These are phyloP conservation scores for Aspergillus sp. DNA, from an alignment of 2,329 filamentous ascomycete species.

Conservation along the genomic window DNA sequence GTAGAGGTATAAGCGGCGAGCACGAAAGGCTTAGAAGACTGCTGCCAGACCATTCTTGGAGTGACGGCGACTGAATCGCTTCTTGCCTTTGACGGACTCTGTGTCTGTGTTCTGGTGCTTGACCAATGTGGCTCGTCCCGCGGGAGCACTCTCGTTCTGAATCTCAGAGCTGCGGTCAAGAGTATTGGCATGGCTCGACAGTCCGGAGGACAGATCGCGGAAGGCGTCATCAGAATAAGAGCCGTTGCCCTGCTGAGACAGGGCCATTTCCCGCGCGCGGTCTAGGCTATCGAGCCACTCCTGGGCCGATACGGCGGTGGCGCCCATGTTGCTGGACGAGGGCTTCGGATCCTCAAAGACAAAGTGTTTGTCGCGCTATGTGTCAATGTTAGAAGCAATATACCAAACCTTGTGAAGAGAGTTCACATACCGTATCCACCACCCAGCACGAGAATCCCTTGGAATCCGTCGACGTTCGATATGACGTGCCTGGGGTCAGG, in stretches of 20 bases:
- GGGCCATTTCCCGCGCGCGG: slow-evolving; percentile 78
- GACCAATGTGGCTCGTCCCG: slow-evolving; percentile 48
- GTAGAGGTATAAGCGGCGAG: background rate
- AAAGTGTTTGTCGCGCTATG: slow-evolving; percentile 81
- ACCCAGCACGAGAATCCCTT: slow-evolving; percentile 88
- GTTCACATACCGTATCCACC: slow-evolving; percentile 80
- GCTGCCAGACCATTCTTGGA: slow-evolving; percentile 92
- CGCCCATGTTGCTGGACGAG: slow-evolving; percentile 63
- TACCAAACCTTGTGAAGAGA: slow-evolving; percentile 13
- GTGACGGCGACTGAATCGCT: slow-evolving; percentile 84
- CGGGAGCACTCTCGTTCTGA: slow-evolving; percentile 37
- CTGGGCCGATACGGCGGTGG: slow-evolving; percentile 69
- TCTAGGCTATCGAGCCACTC: slow-evolving; percentile 93
- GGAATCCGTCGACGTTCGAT: slow-evolving; percentile 77
- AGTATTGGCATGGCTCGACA: slow-evolving; percentile 64
- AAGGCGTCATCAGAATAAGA: slow-evolving; percentile 70
- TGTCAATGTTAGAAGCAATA: slow-evolving; percentile 32
- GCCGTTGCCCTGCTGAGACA: slow-evolving; percentile 68
- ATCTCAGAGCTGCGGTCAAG: slow-evolving; percentile 45
- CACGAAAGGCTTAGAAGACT: slow-evolving; percentile 62
- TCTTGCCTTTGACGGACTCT: slow-evolving; percentile 60
- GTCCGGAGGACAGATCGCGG: slow-evolving; percentile 66
- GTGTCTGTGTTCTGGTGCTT: slow-evolving; percentile 50
- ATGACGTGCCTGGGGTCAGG: slow-evolving; percentile 71
- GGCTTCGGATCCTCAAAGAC: slow-evolving; percentile 92